Base-by-base conservation (phyloP, 257 asterid genomes). In the Solanum medicagineum region DNA sequence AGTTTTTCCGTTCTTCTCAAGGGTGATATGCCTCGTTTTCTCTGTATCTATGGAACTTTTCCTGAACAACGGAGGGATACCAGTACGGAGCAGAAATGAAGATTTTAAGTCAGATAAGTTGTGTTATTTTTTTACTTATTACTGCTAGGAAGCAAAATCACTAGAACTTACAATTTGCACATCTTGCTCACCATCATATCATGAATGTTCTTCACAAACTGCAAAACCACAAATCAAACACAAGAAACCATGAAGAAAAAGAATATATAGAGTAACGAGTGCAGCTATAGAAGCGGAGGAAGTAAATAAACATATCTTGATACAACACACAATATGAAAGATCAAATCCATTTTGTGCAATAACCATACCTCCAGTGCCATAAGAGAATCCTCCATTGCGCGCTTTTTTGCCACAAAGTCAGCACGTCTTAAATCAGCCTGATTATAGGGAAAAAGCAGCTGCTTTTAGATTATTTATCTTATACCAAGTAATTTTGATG, bases 351-450 rank as follows among this genome's bases (percentile, higher is more conserved):
- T 53, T 24, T 81, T 51, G 0, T 83, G 66, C 54, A 86, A 86
- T 73, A 55, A 69, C 65, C 40, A 59, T 90, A 94, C 99, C 98
- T 96, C 97, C 84, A 96, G 88, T 81, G 98, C 97, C 95, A 90
- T 93, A 32, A 92, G 89, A n/a, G 97, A 90, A 88, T 96, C 98
- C 89, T 91, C 98, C 94, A 91, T 91, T n/a, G 97, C 99, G 5
- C 98, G 98, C 84, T 88, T 94, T 90, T 93, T 96, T 68, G 99
- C 98, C 86, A 89, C 97, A 88, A 87, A 89, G 87, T 96, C 94
- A 60, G 98, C 98, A 86, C 95, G 91, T 65, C 93, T 90, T 89
- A 94, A 86, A 91, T 96, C 99, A 87, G 99, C 99, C 98, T 94
- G 87, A 87, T 87, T 73, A 83, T 84, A 89, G 65, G 68, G 62